Base-by-base conservation (phyloP, 345 rosid genomes). In the Euphorbia tirucalli region DNA sequence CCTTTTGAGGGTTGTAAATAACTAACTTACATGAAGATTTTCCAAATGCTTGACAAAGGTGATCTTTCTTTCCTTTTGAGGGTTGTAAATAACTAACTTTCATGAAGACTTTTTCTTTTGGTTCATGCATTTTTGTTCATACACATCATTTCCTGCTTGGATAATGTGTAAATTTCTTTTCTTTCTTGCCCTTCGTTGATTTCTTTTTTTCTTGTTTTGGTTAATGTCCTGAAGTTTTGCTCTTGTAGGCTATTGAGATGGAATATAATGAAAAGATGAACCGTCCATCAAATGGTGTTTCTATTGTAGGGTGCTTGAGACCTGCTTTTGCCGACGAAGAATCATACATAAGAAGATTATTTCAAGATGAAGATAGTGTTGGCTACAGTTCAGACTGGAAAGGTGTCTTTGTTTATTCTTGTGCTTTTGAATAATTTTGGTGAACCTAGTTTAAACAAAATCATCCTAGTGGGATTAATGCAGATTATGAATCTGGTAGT, bases 1-100 rank as follows among this genome's bases (percentile, higher is more conserved):
- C 70, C 60, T 5, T 39, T 19, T 72, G 68, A 46, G 69, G 44
- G 71, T 16, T 16, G 10, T 30, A 44, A 59, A 37, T 64, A 66
- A 41, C 27, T 57, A 28, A 27, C 55, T 44, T n/a, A 39, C 19
- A 16, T 69, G 58, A n/a, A n/a, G n/a, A n/a, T 94, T 94, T 79
- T 83, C 97, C 77, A 92, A 89, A 88, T 88, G 92, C 87, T 61
- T 94, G 83, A 81, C 87, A 2, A 90, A 92, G 98, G 98, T 94
- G 75, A 82, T 73, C n/a, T 19, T 54, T 61, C 48, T 24, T 80
- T 74, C 69, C 59, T 5, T 37, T 19, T 72, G 68, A 46, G 69
- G 44, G 71, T 16, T 16, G 10, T 30, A 44, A 59, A 37, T 64
- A 66, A 41, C 27, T 57, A 28, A 27, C 55, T 44, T n/a, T 30